Evolutionary conservation across 192 early-diverging fungal species (phyloP), one percentile per base, ranked within the genome.

Genomic region (Allomyces arbusculus): DNA sequence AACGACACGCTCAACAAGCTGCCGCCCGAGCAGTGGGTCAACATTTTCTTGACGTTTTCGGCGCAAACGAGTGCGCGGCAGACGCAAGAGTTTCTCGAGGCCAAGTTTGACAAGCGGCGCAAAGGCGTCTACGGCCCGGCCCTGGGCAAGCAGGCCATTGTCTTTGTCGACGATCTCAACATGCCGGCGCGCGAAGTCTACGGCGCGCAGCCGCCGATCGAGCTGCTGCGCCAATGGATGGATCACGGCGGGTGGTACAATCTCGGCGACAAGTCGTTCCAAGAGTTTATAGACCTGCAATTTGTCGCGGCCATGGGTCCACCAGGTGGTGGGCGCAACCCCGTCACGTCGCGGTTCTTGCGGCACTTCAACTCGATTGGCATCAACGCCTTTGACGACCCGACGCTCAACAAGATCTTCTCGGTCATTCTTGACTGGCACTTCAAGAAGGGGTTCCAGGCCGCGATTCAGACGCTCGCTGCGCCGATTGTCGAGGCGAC

Each of bases 131-230:
- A 90, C 0, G 95, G 95, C 23, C 73, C 80, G 2, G 72, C 85
- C 28, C 78, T 90, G 23, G 92, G 91, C 50, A 83, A 91, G 40
- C 95, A 94, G 95, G 80, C 97, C 24, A 94, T 99, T 9, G 79
- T 99, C 61, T 99, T 99, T 75, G 97, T 95, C 73, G 97, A 99
- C 74, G 97, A 99, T 80, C 92, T 99, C 74, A 99, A 99, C 70
- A 76, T 99, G 72, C 95, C 95, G 0, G 89, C 91, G 19, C 75
- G 78, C 12, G 97, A 99, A 77, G 88, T 91, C 69, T 99, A 99
- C 66, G 92, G 92, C 22, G 97, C 97, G 23, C 97, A 99, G 72
- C 87, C 94, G 12, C 94, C 95, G 24, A 91, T 98, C 24, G 91
- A 94, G 3, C 95, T 96, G 74, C 71, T 99, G 69, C 84, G 97